Base-by-base conservation (phyloP, 441 rosid genomes). In the Rhodomyrtus psidioides region DNA sequence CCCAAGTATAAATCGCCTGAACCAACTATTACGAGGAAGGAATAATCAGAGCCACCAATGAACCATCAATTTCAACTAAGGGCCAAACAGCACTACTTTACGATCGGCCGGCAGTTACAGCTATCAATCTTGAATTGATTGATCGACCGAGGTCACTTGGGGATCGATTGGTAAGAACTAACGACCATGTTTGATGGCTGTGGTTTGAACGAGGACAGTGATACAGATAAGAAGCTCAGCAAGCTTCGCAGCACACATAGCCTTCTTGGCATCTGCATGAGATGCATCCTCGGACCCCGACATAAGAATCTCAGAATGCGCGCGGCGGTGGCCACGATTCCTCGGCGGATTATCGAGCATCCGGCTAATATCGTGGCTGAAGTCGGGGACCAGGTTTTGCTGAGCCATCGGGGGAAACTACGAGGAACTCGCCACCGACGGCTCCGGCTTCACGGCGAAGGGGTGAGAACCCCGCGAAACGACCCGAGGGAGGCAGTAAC, bases 291-390 rank as follows among this genome's bases (percentile, higher is more conserved):
- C 99, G 5, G 95, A 91, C 82, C 94, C 95, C 6, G 94, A 92
- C 89, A 95, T 89, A 55, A 97, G 96, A 87, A 97, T 97, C 86
- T 97, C 99, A 0, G 99, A 97, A 88, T 97, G 99, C 27, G 98
- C 98, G 49, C 99, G 95, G 55, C 99, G 96, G 39, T 97, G 99
- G 55, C 99, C 98, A 30, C 92, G 81, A 59, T 93, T 93, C 98
- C 94, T 95, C 3, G 95, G 95, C 19, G 99, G 99, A 55, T 95
- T 93, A 87, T 97, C 99, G 12, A 95, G 90, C 99, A 97, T 97
- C 87, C 92, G 92, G 89, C 98, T 96, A 30, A 97, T 91, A 86
- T 97, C 98, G 85, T 96, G 96, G 88, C 98, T 96, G 87, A 94
- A 93, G 5, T 91, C 84, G 27, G 84, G 34, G 88, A 70, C 90